phyloP scores from a whole-genome alignment of 768 basidiomycete genomes.

The Macrolepiota fuliginosa region DNA sequence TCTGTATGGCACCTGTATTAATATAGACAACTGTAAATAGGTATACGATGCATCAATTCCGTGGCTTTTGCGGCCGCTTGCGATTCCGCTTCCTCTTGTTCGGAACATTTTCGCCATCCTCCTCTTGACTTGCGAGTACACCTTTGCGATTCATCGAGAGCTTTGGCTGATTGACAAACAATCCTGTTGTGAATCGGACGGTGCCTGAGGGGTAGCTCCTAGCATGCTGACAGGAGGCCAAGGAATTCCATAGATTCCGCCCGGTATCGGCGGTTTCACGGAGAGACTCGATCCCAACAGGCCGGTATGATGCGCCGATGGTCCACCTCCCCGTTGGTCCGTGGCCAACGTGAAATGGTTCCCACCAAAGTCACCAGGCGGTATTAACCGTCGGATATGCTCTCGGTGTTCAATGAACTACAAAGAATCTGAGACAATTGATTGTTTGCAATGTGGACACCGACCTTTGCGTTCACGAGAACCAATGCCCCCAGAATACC shows the following conservation, averaged over 20 bases:
- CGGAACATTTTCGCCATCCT: background rate
- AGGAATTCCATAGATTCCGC: background rate
- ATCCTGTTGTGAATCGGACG: background rate
- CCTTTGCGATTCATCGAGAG: background rate
- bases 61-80: background rate
- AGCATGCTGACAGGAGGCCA: no score
- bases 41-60: background rate
- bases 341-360: background rate
- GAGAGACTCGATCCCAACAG: background rate
- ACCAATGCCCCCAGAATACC: slow-evolving; percentile 26
- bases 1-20: background rate
- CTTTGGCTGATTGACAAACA: background rate
- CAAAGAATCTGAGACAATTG: background rate
- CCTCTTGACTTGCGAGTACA: background rate
- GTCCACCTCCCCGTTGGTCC: background rate
- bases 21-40: background rate
- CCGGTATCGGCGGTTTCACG: background rate
- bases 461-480: slow-evolving; percentile 16
- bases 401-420: slow-evolving; percentile 5
- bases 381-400: background rate
- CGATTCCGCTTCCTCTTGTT: background rate
- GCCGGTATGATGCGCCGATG: background rate
- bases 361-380: background rate
- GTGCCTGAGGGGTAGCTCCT: background rate
- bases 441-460: background rate